Conservation (phyloP, 2,329 filamentous ascomycete genomes). For the Huntiella omanensis region DNA sequence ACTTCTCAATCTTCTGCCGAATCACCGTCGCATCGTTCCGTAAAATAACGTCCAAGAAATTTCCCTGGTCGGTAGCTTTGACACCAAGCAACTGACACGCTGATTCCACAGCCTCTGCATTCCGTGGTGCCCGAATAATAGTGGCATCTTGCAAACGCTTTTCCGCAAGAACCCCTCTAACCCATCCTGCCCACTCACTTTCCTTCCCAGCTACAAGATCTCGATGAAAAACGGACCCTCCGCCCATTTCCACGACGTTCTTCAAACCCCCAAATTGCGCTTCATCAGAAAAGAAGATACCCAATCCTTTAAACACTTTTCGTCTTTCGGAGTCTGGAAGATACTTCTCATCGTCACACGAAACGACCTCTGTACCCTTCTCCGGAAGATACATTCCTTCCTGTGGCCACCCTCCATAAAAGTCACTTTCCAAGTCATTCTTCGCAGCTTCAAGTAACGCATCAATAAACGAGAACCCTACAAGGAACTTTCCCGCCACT, state of each 20-base stretch:
- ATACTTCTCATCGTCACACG: slow-evolving; percentile 50
- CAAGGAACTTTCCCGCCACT: slow-evolving; percentile 61
- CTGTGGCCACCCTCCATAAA: slow-evolving; percentile 61
- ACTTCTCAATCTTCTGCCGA: neutral
- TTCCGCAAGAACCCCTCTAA: no score
- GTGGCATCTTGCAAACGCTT: no score
- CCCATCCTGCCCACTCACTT: no score
- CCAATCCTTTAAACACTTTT: slow-evolving; percentile 69
- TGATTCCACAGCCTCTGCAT: no score
- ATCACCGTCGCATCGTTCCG: no score
- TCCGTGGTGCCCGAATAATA: no score
- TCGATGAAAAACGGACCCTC: neutral
- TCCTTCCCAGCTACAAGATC: neutral
- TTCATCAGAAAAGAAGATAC: slow-evolving; percentile 68
- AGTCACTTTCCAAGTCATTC: slow-evolving; percentile 54
- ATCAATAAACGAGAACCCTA: slow-evolving; percentile 54
- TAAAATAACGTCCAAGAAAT: no score
- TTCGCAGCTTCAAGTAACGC: slow-evolving; percentile 40
- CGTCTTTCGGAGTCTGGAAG: slow-evolving; percentile 45
- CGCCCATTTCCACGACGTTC: neutral
- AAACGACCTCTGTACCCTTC: slow-evolving; percentile 54
- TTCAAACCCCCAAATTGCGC: slow-evolving; percentile 32
- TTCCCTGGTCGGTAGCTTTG: no score
- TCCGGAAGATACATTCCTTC: slow-evolving; percentile 53
- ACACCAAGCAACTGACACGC: no score